Evolutionary conservation across 805 yeast genomes (phyloP).

Genomic region (Metschnikowia picachoensis): DNA sequence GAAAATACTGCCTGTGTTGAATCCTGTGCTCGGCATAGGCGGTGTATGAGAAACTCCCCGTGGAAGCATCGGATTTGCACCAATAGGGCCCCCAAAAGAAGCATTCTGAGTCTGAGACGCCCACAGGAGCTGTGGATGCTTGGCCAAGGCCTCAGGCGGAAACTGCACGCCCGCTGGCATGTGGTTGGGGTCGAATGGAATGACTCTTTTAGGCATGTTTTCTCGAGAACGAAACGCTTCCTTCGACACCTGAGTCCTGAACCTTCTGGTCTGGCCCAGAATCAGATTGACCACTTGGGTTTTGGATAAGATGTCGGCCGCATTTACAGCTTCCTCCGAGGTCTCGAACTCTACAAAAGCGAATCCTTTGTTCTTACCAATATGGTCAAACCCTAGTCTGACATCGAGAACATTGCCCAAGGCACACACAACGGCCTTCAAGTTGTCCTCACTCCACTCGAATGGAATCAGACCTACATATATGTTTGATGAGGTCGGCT

Average conservation of each 20-base stretch:
- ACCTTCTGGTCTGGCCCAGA: conserved; percentile 31
- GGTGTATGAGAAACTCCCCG: not conserved
- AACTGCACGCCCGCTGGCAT: conserved; percentile 56
- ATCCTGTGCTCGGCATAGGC: not conserved
- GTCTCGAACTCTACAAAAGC: conserved; percentile 57
- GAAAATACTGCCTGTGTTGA: not conserved
- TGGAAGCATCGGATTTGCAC: not conserved
- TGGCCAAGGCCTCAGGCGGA: conserved; percentile 44
- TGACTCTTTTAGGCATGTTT: conserved; percentile 36
- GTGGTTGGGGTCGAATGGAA: conserved; percentile 42
- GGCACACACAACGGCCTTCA: conserved; percentile 64
- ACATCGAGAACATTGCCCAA: conserved; percentile 69
- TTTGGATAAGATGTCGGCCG: conserved; percentile 41
- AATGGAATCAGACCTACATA: conserved; percentile 64
- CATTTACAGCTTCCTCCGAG: conserved; percentile 51
- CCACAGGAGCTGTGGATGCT: conserved; percentile 3
- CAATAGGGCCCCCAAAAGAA: not conserved
- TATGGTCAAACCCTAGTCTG: conserved; percentile 55
- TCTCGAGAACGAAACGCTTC: conserved; percentile 44
- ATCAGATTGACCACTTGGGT: conserved; percentile 32
- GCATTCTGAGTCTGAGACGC: not conserved
- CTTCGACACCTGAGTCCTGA: conserved; percentile 58
- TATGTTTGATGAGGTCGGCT: conserved; percentile 39
- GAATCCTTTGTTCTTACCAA: conserved; percentile 61
- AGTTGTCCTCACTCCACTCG: conserved; percentile 64